phyloP scores from a whole-genome alignment of 140 eudicot species.

The Senecio squalidus region DNA sequence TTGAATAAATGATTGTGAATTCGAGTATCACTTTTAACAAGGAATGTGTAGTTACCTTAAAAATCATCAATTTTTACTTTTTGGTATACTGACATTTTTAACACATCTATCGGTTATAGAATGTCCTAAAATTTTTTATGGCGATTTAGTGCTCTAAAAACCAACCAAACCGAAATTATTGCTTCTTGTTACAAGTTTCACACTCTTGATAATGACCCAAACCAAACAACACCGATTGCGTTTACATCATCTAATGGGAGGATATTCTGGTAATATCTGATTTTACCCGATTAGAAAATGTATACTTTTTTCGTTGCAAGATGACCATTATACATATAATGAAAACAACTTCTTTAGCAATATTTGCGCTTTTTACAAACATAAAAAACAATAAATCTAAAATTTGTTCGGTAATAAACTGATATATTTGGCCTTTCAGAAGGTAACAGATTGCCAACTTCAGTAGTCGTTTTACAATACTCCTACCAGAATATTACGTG shows the following conservation, averaged over 20 bases:
- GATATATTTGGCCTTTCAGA: too few relatives aligned
- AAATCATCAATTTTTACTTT: not conserved
- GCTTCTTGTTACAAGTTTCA: not conserved
- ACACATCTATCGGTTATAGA: too few relatives aligned
- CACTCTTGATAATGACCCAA: not conserved
- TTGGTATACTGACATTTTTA: too few relatives aligned
- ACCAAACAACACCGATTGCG: not conserved
- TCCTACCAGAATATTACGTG: too few relatives aligned
- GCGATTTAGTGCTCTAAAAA: not conserved
- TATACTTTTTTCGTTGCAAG: not conserved
- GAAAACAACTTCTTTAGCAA: too few relatives aligned
- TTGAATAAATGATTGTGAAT: not conserved
- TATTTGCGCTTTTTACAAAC: too few relatives aligned
- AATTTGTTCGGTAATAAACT: too few relatives aligned
- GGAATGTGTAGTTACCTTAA: not conserved
- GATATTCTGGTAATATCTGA: not conserved
- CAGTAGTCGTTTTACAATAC: too few relatives aligned
- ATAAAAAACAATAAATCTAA: too few relatives aligned
- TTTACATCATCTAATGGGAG: not conserved
- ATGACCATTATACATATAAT: not conserved
- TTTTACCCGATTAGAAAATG: not conserved
- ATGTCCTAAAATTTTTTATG: not conserved
- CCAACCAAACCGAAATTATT: not conserved
- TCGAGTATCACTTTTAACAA: not conserved
- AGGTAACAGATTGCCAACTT: too few relatives aligned